Evolutionary conservation across 2,329 filamentous ascomycete genomes (phyloP), one percentile per base, ranked within the genome.

Genomic region (Ilyonectria robusta): DNA sequence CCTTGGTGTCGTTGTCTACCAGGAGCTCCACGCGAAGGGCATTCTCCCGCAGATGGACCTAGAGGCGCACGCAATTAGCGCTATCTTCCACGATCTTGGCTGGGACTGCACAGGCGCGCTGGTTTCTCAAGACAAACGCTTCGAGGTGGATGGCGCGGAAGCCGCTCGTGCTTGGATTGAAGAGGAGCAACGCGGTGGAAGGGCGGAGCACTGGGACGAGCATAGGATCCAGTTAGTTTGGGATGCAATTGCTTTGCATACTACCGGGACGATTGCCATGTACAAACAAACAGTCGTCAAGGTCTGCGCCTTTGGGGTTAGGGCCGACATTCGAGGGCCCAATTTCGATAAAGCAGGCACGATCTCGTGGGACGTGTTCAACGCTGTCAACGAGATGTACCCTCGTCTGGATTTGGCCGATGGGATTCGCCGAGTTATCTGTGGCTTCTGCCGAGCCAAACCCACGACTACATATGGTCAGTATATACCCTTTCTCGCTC

Each of bases 191-290:
- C 31, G n/a, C n/a, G 15, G 3, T 13, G 51, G 31, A 4, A 54
- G 33, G 33, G 33, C n/a, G n/a, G n/a, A 35, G 31, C 4, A 23
- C 31, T 54, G 51, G 51, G 51, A 54, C 51, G 33, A 54, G 3
- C 51, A 54, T 21, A 10, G 51, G 17, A 35, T n/a, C 31, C 51
- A 54, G 33, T 23, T 54, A 9, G 31, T 54, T 21, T 54, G 51
- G 51, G 51, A 54, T 40, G 51, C 51, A n/a, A 54, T 54, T 54
- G 51, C 51, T 23, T n/a, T 54, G 51, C 51, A 54, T 23, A 54
- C 51, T n/a, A 54, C 51, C n/a, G 11, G 10, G 19, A 23, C 51
- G 17, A 54, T 54, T 23, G 31, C 51, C 9, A 6, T 23, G 51
- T 40, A 54, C n/a, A 54, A 54, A 23, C 31, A 54, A 40, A 35